Evolutionary conservation across 2,329 filamentous ascomycete species (phyloP).

Genomic region (Nemania abortiva): DNA sequence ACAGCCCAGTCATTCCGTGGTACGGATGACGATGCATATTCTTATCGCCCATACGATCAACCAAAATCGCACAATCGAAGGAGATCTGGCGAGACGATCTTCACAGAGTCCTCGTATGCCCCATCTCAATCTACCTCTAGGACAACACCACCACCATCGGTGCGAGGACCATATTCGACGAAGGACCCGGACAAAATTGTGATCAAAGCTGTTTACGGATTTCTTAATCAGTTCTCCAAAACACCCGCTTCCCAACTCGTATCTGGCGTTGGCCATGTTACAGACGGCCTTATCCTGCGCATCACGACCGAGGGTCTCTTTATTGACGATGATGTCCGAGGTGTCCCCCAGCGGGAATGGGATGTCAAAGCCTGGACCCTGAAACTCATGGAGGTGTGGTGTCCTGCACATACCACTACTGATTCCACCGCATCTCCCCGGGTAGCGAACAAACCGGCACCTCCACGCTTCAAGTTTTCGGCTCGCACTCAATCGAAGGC

Average conservation of each 20-base stretch:
- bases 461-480: constrained; percentile 59
- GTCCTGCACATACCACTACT: constrained; percentile 71
- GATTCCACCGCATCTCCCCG: constrained; percentile 58
- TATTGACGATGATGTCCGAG: constrained; percentile 94
- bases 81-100: constrained; percentile 76
- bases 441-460: constrained; percentile 62
- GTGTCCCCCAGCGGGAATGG: constrained; percentile 96
- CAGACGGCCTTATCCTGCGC: constrained; percentile 89
- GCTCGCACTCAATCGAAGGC: constrained; percentile 64
- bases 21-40: constrained; percentile 75
- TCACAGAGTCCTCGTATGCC: constrained; percentile 89
- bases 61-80: constrained; percentile 69
- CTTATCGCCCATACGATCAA: constrained; percentile 82
- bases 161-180: constrained; percentile 83
- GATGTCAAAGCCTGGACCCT: constrained; percentile 98
- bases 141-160: constrained; percentile 85
- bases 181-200: constrained; percentile 96
- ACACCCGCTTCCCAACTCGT: constrained; percentile 93
- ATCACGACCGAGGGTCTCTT: constrained; percentile 96
- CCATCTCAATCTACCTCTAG: constrained; percentile 85
- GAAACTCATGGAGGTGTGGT: constrained; percentile 91
- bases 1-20: constrained; percentile 70
- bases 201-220: constrained; percentile 91
- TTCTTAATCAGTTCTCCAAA: constrained; percentile 88
- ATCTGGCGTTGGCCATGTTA: constrained; percentile 85